A percentile compares a stretch with the other conserved stretches of the same genome.
Conservation (phyloP, 257 asterid genomes). For the Nyctanthes arbortristis region DNA sequence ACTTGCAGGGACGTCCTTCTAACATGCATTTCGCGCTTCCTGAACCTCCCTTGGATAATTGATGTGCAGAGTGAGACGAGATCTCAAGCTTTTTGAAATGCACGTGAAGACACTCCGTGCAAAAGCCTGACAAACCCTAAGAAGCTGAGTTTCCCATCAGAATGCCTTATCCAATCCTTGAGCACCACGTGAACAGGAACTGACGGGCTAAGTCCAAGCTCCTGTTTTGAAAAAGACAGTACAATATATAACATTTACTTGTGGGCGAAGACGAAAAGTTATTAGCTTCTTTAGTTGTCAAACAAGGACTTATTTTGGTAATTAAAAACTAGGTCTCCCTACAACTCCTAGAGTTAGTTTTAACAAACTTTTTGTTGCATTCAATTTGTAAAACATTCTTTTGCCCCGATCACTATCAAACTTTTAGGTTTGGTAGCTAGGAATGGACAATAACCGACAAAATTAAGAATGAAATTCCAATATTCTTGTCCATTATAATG, state of each 20-base stretch:
- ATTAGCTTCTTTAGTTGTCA: background rate
- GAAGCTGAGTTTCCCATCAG: slow-evolving; percentile 93
- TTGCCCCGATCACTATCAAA: no score
- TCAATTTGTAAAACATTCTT: no score
- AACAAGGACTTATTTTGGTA: no score
- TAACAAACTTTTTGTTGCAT: no score
- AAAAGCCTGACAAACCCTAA: slow-evolving; percentile 84
- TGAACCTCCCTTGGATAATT: background rate
- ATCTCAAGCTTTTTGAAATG: slow-evolving; percentile 64
- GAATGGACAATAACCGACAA: no score
- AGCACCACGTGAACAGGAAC: no score
- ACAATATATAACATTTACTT: background rate
- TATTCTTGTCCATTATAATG: background rate
- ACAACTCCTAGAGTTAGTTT: no score
- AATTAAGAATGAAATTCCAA: no score
- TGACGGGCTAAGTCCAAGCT: slow-evolving; percentile 81
- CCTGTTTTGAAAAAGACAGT: slow-evolving; percentile 39
- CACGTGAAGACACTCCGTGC: slow-evolving; percentile 72
- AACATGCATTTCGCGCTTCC: no score
- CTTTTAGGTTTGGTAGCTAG: no score
- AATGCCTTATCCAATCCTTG: slow-evolving; percentile 89
- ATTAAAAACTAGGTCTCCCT: no score
- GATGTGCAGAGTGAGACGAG: background rate
- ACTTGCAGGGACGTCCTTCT: slow-evolving; percentile 12
- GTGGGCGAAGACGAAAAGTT: background rate